Percentiles rank a stretch among this genome's conserved stretches.
These are phyloP conservation scores for Arthrinium phaeospermum DNA, from an alignment of 2,329 filamentous ascomycete species.

Conservation along the genomic window DNA sequence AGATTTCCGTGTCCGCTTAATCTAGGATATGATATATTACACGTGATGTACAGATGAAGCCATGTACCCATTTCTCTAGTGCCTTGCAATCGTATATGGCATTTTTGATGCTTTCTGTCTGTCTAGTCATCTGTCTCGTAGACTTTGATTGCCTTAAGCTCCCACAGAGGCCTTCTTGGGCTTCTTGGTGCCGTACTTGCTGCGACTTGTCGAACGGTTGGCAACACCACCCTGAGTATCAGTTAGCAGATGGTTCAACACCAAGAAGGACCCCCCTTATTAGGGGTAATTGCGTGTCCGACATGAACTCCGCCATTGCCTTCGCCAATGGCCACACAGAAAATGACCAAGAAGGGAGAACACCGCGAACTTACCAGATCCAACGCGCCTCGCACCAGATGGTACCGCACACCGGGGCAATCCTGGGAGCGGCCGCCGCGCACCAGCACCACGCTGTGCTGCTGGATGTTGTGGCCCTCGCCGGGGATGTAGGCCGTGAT, in stretches of 20 bases:
- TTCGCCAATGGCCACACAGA: background rate
- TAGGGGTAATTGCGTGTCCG: background rate
- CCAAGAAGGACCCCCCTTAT: background rate
- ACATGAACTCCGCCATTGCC: background rate
- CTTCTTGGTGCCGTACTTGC: constrained; percentile 99
- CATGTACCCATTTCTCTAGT: too few species aligned
- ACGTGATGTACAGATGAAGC: constrained; percentile 14
- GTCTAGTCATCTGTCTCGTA: background rate
- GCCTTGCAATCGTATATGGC: background rate
- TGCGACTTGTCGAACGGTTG: constrained; percentile 81
- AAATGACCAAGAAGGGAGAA: background rate
- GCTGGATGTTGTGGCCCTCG: constrained; percentile 98
- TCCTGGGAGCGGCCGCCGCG: constrained; percentile 91
- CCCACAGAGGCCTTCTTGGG: constrained; percentile 78
- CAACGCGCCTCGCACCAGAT: constrained; percentile 86
- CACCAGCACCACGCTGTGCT: constrained; percentile 97
- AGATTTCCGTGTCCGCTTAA: background rate
- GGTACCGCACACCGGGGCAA: constrained; percentile 98
- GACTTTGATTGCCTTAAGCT: constrained; percentile 27
- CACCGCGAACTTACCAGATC: constrained; percentile 76
- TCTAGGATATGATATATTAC: constrained; percentile 11
- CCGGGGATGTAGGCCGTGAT: constrained; percentile 95
- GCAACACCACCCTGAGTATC: constrained; percentile 80
- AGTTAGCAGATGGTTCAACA: background rate
- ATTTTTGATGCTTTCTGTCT: background rate